Percentiles rank a stretch among this genome's conserved stretches.
Conservation (phyloP, 805 yeast genomes). For the Teunomyces pallodes region DNA sequence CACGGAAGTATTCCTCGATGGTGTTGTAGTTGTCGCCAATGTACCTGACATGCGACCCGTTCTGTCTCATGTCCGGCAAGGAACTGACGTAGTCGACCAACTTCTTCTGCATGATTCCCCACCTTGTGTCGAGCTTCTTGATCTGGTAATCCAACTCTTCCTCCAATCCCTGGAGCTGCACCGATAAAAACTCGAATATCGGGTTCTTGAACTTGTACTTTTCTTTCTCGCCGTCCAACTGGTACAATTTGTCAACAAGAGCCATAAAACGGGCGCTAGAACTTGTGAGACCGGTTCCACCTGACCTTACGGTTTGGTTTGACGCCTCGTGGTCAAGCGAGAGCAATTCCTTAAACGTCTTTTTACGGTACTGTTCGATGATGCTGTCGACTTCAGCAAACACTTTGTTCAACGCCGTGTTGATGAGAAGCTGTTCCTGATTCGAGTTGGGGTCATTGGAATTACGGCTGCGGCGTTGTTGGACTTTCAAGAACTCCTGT, state of each 20-base stretch:
- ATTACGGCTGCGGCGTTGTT: slow-evolving; percentile 5
- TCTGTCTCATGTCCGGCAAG: slow-evolving; percentile 26
- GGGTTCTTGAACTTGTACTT: slow-evolving; percentile 22
- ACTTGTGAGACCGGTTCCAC: slow-evolving; percentile 6
- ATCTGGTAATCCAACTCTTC: slow-evolving; percentile 36
- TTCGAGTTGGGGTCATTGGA: slow-evolving; percentile 15
- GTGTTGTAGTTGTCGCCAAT: slow-evolving; percentile 38
- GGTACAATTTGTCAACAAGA: slow-evolving; percentile 39
- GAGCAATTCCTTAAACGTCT: slow-evolving; percentile 36
- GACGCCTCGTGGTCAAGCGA: slow-evolving; percentile 36
- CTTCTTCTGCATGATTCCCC: slow-evolving; percentile 36
- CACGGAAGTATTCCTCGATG: slow-evolving; percentile 33
- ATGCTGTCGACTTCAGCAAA: slow-evolving; percentile 33
- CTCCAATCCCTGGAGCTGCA: slow-evolving; percentile 29
- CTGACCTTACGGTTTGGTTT: slow-evolving; percentile 7
- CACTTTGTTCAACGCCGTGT: slow-evolving; percentile 29
- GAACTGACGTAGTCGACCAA: slow-evolving; percentile 34
- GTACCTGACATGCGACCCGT: slow-evolving; percentile 36
- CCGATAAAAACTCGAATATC: slow-evolving; percentile 33
- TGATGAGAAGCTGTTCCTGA: slow-evolving; percentile 23
- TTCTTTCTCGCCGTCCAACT: slow-evolving; percentile 19
- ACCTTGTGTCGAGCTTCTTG: slow-evolving; percentile 34
- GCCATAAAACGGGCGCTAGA: slow-evolving; percentile 33
- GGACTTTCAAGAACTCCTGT: slow-evolving; percentile 14
- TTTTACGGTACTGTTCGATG: slow-evolving; percentile 32